These are phyloP conservation scores for Colletotrichum sp. DNA, from an alignment of 2,329 filamentous ascomycete genomes.

Conservation along the genomic window DNA sequence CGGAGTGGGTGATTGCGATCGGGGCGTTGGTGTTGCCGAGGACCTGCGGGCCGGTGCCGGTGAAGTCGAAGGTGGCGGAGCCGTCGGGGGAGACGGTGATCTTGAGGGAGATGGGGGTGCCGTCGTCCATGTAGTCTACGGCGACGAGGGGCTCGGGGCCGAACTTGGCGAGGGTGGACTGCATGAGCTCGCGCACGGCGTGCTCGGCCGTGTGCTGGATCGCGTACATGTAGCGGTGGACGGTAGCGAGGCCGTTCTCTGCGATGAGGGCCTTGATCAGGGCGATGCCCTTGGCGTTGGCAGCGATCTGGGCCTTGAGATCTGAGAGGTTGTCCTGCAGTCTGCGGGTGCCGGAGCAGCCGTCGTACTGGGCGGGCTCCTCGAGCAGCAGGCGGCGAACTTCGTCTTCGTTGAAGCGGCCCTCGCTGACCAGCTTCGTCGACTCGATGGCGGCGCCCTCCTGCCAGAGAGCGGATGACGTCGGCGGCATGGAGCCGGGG, in stretches of 20 bases:
- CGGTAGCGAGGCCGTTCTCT: conserved; percentile 78
- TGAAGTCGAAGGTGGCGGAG: conserved; percentile 65
- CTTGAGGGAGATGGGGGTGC: conserved; percentile 29
- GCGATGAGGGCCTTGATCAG: conserved; percentile 76
- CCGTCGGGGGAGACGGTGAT: conserved; percentile 67
- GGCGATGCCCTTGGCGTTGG: conserved; percentile 77
- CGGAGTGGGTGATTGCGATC: conserved; percentile 34
- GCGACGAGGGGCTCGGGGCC: conserved; percentile 72
- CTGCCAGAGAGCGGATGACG: conserved; percentile 68
- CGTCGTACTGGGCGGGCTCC: conserved; percentile 67
- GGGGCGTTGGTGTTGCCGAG: conserved; percentile 34
- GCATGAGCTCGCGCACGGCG: conserved; percentile 18
- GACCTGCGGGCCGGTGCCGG: conserved; percentile 58
- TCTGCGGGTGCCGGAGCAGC: conserved; percentile 73
- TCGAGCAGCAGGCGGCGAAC: conserved; percentile 69
- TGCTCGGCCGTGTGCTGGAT: conserved; percentile 21
- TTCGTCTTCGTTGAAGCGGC: conserved; percentile 77
- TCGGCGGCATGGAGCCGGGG: conserved; percentile 82
- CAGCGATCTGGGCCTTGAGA: conserved; percentile 76
- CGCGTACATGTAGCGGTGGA: conserved; percentile 38
- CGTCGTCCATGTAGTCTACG: conserved; percentile 77
- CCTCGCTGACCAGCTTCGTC: conserved; percentile 76
- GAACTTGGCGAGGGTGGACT: conserved; percentile 59
- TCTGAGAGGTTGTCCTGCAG: conserved; percentile 79
- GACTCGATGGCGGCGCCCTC: conserved; percentile 70